Conservation (phyloP, 805 yeast species). For the Saccharomycopsis fodiens region DNA sequence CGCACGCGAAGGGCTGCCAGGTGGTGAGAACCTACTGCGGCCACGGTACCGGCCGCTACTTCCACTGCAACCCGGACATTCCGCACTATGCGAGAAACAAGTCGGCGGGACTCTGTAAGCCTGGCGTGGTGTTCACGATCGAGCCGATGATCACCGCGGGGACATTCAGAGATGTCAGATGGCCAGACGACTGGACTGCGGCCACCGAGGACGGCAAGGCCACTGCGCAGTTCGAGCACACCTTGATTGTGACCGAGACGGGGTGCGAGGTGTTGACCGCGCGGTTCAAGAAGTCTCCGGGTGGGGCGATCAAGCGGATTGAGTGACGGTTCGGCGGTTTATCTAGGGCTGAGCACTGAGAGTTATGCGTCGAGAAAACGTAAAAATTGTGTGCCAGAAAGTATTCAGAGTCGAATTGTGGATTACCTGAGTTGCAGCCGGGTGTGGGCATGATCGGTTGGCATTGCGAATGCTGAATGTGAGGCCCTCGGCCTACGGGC, state of each 20-base stretch:
- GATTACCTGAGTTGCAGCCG: too few relatives aligned
- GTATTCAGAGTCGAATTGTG: too few relatives aligned
- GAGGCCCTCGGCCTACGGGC: too few relatives aligned
- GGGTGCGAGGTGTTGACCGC: constrained; percentile 90
- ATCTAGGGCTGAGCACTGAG: too few relatives aligned
- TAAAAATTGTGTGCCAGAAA: too few relatives aligned
- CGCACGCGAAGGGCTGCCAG: constrained; percentile 66
- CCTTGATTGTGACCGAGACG: constrained; percentile 82
- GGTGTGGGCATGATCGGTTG: too few relatives aligned
- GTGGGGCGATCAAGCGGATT: constrained; percentile 67
- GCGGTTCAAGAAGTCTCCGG: constrained; percentile 75
- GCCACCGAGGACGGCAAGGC: constrained; percentile 82
- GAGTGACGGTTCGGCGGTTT: too few relatives aligned
- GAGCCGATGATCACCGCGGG: constrained; percentile 97
- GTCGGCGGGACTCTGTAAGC: constrained; percentile 87
- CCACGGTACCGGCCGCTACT: constrained; percentile 80
- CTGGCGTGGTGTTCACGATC: constrained; percentile 94
- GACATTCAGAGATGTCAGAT: constrained; percentile 63
- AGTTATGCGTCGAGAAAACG: too few relatives aligned
- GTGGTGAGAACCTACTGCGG: constrained; percentile 91
- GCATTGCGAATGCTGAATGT: too few relatives aligned
- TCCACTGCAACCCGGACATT: constrained; percentile 88
- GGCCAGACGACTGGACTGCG: constrained; percentile 99
- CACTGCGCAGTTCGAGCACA: constrained; percentile 95
- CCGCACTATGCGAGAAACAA: constrained; percentile 94